Evolutionary conservation across 179 eudicot genomes (phyloP).

Genomic region (Kewa caespitosa): DNA sequence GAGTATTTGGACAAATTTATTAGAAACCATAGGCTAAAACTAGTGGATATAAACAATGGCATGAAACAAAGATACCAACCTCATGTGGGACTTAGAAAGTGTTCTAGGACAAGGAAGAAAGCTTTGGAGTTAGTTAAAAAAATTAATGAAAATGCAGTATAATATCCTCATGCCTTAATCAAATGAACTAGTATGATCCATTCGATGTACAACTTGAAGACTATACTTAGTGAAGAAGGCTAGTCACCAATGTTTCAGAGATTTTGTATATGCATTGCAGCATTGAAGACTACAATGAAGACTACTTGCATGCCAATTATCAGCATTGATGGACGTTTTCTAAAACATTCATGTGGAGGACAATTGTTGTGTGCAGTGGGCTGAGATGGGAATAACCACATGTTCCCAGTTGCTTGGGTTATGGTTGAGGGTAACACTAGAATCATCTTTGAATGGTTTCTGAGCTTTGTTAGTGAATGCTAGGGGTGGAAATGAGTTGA

Average conservation of each 20-base stretch:
- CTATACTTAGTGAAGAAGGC: neutral
- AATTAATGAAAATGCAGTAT: constrained; percentile 6
- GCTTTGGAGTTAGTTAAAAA: constrained; percentile 2
- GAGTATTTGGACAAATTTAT: constrained; percentile 4
- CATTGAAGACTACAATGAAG: constrained; percentile 8
- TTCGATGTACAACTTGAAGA: neutral
- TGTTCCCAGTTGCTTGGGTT: constrained; percentile 21
- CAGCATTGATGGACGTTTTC: constrained; percentile 20
- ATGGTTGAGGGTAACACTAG: constrained; percentile 12
- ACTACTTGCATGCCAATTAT: constrained; percentile 9
- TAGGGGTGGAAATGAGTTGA: neutral
- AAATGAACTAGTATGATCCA: neutral
- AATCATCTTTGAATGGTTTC: constrained; percentile 17
- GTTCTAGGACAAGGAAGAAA: constrained; percentile 2
- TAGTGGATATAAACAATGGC: neutral
- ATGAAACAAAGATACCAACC: neutral
- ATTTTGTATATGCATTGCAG: constrained; percentile 14
- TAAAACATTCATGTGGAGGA: constrained; percentile 25
- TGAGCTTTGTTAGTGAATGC: neutral
- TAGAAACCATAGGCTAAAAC: constrained; percentile 6
- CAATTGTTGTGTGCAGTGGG: constrained; percentile 15
- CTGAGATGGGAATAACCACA: constrained; percentile 22
- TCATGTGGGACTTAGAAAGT: neutral
- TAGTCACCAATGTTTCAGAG: constrained; percentile 1
- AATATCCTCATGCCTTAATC: constrained; percentile 8